Evolutionary conservation across 2,329 filamentous ascomycete genomes (phyloP).

Genomic region (Lizonia empirigonia): DNA sequence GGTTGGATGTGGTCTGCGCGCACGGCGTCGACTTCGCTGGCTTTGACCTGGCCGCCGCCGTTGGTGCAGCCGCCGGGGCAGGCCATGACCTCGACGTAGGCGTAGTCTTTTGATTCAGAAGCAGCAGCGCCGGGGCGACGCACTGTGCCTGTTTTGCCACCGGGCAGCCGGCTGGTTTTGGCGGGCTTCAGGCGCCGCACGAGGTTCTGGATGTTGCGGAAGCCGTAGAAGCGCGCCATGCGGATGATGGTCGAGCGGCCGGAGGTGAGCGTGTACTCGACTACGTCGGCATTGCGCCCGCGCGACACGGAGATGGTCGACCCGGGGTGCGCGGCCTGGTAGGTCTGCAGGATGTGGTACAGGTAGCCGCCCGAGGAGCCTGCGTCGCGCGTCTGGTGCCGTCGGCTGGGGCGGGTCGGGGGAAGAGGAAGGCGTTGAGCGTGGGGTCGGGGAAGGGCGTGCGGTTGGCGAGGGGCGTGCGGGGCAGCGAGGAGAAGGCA

Average conservation of each 20-base stretch:
- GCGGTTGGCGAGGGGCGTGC: conserved; percentile 57
- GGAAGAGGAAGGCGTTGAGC: conserved; percentile 75
- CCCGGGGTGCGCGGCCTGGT: conserved; percentile 72
- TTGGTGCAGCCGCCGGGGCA: conserved; percentile 99
- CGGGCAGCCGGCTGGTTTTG: conserved; percentile 62
- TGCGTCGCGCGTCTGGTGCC: conserved; percentile 58
- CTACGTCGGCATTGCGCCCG: conserved; percentile 88
- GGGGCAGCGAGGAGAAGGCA: conserved; percentile 74
- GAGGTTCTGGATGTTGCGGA: conserved; percentile 97
- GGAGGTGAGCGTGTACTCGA: conserved; percentile 76
- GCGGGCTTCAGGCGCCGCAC: conserved; percentile 89
- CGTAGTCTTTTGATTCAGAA: conserved; percentile 70
- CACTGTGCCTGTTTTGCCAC: conserved; percentile 39
- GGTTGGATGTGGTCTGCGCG: conserved; percentile 33
- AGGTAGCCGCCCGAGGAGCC: conserved; percentile 90
- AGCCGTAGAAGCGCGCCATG: conserved; percentile 87
- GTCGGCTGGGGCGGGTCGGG: conserved; percentile 33
- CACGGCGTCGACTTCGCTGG: conserved; percentile 70
- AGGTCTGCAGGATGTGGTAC: conserved; percentile 78
- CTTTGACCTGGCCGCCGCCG: conserved; percentile 92
- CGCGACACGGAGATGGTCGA: conserved; percentile 72
- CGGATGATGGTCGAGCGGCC: conserved; percentile 47
- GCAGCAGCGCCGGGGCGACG: conserved; percentile 75
- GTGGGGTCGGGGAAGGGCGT: conserved; percentile 73
- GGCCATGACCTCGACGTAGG: conserved; percentile 99